Conservation (phyloP, 2,329 filamentous ascomycete genomes). For the Epichloe uncinata region DNA sequence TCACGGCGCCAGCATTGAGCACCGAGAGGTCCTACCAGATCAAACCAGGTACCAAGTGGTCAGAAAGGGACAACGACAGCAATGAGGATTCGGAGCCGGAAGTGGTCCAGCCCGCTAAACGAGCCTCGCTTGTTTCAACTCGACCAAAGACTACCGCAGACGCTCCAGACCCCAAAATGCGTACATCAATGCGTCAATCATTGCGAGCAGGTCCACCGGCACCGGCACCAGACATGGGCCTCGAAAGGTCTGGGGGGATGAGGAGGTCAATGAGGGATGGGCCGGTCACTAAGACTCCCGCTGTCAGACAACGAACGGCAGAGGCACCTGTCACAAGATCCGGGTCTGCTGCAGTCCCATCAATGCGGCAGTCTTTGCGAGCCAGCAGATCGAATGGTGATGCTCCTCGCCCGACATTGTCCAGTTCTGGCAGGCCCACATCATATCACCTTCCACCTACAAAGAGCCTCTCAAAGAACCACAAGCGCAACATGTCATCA, state of each 20-base stretch:
- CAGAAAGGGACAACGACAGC: slow-evolving; percentile 9
- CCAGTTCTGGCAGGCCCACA: slow-evolving; percentile 12
- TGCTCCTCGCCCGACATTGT: slow-evolving; percentile 3
- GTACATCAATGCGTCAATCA: slow-evolving; percentile 36
- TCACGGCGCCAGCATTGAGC: slow-evolving; percentile 3
- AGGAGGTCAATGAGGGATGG: slow-evolving; percentile 20
- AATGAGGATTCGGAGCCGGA: not conserved
- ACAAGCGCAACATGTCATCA: slow-evolving; percentile 14
- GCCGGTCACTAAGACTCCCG: not conserved
- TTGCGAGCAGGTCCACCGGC: slow-evolving; percentile 25
- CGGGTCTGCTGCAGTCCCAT: not conserved
- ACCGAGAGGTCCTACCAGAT: slow-evolving; percentile 27
- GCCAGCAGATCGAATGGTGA: slow-evolving; percentile 7
- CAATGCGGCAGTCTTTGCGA: slow-evolving; percentile 14
- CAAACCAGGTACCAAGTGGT: slow-evolving; percentile 18
- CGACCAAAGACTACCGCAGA: not conserved
- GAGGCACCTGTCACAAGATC: not conserved
- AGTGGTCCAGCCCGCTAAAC: not conserved
- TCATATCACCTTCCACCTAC: slow-evolving; percentile 17
- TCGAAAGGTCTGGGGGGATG: slow-evolving; percentile 14
- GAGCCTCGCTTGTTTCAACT: not conserved
- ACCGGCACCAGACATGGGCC: slow-evolving; percentile 4
- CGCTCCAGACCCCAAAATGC: slow-evolving; percentile 21
- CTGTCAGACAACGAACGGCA: not conserved
- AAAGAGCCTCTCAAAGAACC: slow-evolving; percentile 8